Percentiles rank a stretch among this genome's conserved stretches.
These are phyloP conservation scores for Podila minutissima DNA, from an alignment of 192 early-diverging fungal species.

Conservation along the genomic window DNA sequence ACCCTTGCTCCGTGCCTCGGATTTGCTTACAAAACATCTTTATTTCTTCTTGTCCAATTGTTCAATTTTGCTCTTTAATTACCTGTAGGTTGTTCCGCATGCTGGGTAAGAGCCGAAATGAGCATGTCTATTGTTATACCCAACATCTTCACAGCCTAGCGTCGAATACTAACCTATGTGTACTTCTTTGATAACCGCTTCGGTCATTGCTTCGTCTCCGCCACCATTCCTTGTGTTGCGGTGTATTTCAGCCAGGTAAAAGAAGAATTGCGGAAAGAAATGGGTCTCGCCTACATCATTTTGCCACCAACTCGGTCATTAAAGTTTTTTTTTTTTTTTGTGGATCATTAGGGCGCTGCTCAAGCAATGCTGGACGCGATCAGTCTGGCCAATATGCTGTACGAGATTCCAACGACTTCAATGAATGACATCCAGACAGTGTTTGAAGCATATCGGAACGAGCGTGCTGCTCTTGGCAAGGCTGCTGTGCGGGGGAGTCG, in stretches of 20 bases:
- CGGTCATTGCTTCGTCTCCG: neutral
- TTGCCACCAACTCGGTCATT: neutral
- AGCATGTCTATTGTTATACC: too few relatives aligned
- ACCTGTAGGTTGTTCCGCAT: conserved; percentile 43
- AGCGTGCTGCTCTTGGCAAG: conserved; percentile 20
- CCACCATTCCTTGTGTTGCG: too few relatives aligned
- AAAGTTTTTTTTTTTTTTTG: neutral
- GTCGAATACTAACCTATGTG: too few relatives aligned
- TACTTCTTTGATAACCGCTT: too few relatives aligned
- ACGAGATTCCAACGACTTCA: conserved; percentile 16
- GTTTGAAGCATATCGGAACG: conserved; percentile 29
- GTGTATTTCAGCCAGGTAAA: neutral
- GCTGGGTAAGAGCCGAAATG: conserved; percentile 30
- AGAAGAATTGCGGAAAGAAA: too few relatives aligned
- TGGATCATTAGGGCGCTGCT: conserved; percentile 28
- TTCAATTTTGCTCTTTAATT: neutral
- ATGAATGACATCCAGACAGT: conserved; percentile 3
- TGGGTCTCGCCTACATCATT: neutral
- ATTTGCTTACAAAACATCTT: neutral
- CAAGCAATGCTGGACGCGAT: conserved; percentile 44
- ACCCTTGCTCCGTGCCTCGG: neutral
- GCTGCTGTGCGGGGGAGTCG: conserved; percentile 37
- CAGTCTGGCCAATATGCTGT: conserved; percentile 25
- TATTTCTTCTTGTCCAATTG: neutral
- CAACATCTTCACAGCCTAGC: too few relatives aligned